Percentiles rank a stretch among this genome's conserved stretches.
Evolutionary conservation across 306 rosid genomes (phyloP).

Genomic region (Vigna reflexopilosa): DNA sequence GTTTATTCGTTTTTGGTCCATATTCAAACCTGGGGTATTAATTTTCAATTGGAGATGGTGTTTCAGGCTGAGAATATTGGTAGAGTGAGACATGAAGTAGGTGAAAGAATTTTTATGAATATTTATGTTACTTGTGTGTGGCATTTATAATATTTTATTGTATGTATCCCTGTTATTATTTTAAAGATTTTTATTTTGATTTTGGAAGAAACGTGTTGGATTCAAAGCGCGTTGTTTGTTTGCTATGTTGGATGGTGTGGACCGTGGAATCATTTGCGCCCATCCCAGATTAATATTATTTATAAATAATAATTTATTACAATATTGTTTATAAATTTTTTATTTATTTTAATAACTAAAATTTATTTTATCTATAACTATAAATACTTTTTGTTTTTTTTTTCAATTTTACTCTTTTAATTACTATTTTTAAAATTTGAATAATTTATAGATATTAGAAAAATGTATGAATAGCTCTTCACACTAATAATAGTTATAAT

Average conservation of each 20-base stretch:
- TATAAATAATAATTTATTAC: no score
- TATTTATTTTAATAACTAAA: no score
- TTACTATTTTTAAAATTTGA: no score
- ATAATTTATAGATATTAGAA: no score
- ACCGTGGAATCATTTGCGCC: background rate
- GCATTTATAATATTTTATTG: background rate
- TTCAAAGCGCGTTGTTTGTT: background rate
- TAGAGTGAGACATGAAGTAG: constrained; percentile 12
- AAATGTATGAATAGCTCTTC: no score
- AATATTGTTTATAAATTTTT: background rate
- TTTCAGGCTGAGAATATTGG: background rate
- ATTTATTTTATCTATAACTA: no score
- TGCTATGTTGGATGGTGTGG: background rate
- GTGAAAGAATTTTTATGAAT: background rate
- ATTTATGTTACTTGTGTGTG: background rate
- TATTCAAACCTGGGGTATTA: constrained; percentile 23
- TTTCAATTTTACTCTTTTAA: no score
- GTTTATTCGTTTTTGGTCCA: background rate
- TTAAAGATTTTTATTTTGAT: background rate
- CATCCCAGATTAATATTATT: background rate
- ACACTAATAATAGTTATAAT: no score
- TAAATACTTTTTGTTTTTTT: no score
- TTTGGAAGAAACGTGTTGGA: background rate
- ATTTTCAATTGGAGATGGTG: background rate
- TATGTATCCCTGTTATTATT: background rate